Conservation (phyloP, 495 filamentous ascomycete genomes). For the Penicillium macrosclerotiorum region DNA sequence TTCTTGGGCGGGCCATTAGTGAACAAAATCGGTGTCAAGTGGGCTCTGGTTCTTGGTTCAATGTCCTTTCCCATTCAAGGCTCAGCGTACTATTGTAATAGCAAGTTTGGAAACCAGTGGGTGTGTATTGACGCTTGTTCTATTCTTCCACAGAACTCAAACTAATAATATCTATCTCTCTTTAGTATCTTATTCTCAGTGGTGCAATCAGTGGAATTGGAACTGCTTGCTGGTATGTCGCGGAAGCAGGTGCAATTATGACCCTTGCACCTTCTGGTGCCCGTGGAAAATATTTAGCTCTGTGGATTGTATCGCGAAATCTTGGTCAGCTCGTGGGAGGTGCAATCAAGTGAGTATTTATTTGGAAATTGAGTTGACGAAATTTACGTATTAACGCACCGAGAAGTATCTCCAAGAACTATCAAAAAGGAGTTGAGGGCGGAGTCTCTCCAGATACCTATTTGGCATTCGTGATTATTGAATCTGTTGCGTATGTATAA, state of each 20-base stretch:
- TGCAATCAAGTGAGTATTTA: constrained; percentile 28
- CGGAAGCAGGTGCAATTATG: constrained; percentile 31
- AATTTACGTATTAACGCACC: no score
- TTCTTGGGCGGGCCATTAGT: constrained; percentile 30
- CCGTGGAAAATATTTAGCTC: constrained; percentile 31
- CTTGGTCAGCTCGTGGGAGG: constrained; percentile 31
- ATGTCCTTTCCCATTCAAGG: constrained; percentile 33
- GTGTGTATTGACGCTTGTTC: background rate
- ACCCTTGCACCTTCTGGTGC: constrained; percentile 28
- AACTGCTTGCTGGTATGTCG: constrained; percentile 34
- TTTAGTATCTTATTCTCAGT: constrained; percentile 29
- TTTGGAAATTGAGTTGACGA: no score
- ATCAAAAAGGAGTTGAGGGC: constrained; percentile 19
- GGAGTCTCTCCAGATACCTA: constrained; percentile 30
- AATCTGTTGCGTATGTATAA: constrained; percentile 29
- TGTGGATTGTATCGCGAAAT: constrained; percentile 34
- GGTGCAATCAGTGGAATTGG: constrained; percentile 30
- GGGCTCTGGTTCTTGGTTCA: constrained; percentile 28
- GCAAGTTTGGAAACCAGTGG: constrained; percentile 34
- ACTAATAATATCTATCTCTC: background rate
- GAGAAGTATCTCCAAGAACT: constrained; percentile 25
- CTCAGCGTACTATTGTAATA: constrained; percentile 33
- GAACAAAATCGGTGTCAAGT: constrained; percentile 34
- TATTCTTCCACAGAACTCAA: background rate
- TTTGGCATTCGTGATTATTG: constrained; percentile 31